Evolutionary conservation across 257 asterid species (phyloP).

Genomic region (Avicennia marina): DNA sequence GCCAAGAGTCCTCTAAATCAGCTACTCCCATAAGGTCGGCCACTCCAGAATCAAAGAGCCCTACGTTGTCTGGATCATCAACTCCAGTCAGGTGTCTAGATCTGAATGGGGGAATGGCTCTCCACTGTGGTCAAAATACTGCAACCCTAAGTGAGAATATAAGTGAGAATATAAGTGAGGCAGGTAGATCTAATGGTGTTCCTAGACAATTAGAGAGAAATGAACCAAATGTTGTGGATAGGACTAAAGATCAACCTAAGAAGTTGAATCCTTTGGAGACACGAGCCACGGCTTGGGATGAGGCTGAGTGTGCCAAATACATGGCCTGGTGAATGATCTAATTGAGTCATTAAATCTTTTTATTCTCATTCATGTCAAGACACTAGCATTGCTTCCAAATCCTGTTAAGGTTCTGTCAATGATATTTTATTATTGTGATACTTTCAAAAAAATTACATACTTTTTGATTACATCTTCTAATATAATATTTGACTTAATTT

Average conservation of each 20-base stretch:
- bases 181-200: no score
- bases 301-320: conserved; percentile 87
- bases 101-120: conserved; percentile 20
- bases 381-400: no score
- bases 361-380: neutral
- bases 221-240: conserved; percentile 19
- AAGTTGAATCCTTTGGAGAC: conserved; percentile 59
- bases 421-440: no score
- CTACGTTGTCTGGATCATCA: conserved; percentile 51
- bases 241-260: conserved; percentile 15
- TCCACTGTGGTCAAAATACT: conserved; percentile 28
- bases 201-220: conserved; percentile 33
- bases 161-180: no score
- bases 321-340: conserved; percentile 63
- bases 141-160: no score
- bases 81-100: conserved; percentile 44
- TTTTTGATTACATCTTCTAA: no score
- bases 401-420: no score
- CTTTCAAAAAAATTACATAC: no score
- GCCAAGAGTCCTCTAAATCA: conserved; percentile 90
- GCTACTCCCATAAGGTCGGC: conserved; percentile 74
- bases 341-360: neutral
- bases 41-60: conserved; percentile 62
- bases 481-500: no score
- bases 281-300: conserved; percentile 90